Conservation (phyloP, 192 early-diverging fungal genomes). For the Mortierella antarctica region DNA sequence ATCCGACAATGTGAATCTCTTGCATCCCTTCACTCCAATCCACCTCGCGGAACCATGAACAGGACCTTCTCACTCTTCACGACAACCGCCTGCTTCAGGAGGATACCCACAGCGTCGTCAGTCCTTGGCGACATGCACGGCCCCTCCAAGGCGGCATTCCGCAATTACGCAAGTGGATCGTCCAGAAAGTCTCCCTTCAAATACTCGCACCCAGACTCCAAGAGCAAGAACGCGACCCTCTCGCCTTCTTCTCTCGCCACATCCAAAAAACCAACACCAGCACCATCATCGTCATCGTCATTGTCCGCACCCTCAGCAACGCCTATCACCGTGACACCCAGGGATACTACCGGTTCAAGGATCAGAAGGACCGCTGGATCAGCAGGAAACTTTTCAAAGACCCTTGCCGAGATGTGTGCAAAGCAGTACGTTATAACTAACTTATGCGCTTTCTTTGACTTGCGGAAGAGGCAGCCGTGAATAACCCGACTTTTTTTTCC, state of each 20-base stretch:
- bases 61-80: slow-evolving; percentile 19
- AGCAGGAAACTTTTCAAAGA: slow-evolving; percentile 20
- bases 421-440: slow-evolving; percentile 22
- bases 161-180: slow-evolving; percentile 1
- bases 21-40: slow-evolving; percentile 11
- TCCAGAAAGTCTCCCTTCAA: slow-evolving; percentile 37
- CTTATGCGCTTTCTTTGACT: background rate
- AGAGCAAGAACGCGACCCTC: slow-evolving; percentile 8
- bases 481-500: background rate
- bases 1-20: too few relatives aligned
- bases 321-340: slow-evolving; percentile 1
- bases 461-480: background rate
- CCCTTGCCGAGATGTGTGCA: slow-evolving; percentile 38
- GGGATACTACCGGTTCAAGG: slow-evolving; percentile 6
- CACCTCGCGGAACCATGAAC: slow-evolving; percentile 10
- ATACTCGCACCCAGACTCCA: slow-evolving; percentile 35
- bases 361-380: slow-evolving; percentile 2
- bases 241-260: slow-evolving; percentile 25
- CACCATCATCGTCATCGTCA: background rate
- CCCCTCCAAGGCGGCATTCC: background rate
- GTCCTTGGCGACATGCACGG: background rate
- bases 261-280: background rate
- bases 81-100: slow-evolving; percentile 4
- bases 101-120: background rate
- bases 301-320: background rate